Evolutionary conservation across 345 rosid species (phyloP), one percentile per base, ranked within the genome.

Genomic region (Clarkia xantiana): DNA sequence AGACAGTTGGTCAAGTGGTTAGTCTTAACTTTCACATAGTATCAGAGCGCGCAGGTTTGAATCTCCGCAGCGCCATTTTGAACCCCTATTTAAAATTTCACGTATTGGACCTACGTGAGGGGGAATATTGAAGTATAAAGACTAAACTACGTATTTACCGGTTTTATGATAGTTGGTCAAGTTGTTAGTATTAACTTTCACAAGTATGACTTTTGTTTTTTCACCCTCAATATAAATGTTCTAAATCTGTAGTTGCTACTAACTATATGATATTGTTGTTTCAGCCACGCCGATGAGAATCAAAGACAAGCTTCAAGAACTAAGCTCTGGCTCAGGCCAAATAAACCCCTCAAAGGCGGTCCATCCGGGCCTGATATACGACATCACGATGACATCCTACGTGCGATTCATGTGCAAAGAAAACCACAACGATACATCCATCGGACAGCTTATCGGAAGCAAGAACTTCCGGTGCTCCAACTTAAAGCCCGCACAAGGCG

Each of bases 291-390:
- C 84, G 2, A 69, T 90, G 81, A 77, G 61, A 53, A 72, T 67
- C 54, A 61, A 60, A 64, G 75, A 69, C 34, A 1, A 7, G 6
- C 70, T 67, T 9, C 76, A 66, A 4, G 84, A 76, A 36, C 43
- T 90, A 18, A 78, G 86, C 40, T 62, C 68, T 0, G 97, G 97
- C 12, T 66, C 97, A 9, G 97, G 94, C 44, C 91, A 90, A 49
- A 81, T 83, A 13, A 83, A 83, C 70, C 95, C 97, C 6, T 18
- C 13, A 16, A 55, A 34, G 48, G 97, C 97, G 4, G 47, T 78
- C 2, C 59, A 81, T 50, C 95, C 95, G 0, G 94, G 95, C 12
- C 78, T 90, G 29, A 51, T 90, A 49, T 86, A 76, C 36, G 95
- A 90, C 65, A 60, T 77, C 23, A 41, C 72, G 0, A 18, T 73